Percentiles rank a stretch among this genome's conserved stretches.
phyloP scores from a whole-genome alignment of 1,284 basidiomycete species.

The Malassezia restricta region DNA sequence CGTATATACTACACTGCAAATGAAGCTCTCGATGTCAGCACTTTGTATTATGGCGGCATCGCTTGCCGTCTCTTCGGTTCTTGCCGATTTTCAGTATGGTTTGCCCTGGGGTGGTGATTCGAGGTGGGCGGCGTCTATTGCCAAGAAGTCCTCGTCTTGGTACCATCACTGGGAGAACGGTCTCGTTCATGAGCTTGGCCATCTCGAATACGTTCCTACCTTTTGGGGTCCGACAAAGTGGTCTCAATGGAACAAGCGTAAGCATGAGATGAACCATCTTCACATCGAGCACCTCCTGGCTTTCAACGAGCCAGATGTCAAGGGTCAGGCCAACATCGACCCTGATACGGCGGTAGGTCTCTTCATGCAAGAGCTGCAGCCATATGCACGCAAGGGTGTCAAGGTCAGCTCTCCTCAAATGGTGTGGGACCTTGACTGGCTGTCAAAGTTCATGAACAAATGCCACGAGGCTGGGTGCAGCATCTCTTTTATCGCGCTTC shows the following conservation, averaged over 20 bases:
- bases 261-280: constrained; percentile 19
- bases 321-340: constrained; percentile 24
- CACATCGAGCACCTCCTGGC: constrained; percentile 25
- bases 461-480: constrained; percentile 28
- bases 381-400: constrained; percentile 30
- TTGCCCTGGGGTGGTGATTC: constrained; percentile 36
- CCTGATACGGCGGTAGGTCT: constrained; percentile 26
- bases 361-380: constrained; percentile 34
- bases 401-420: constrained; percentile 36
- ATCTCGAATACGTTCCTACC: constrained; percentile 37
- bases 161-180: constrained; percentile 44
- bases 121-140: constrained; percentile 24
- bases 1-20: background rate
- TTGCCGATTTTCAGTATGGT: constrained; percentile 19
- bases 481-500: constrained; percentile 35
- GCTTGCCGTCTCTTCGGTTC: constrained; percentile 11
- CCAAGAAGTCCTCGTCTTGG: constrained; percentile 29
- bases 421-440: constrained; percentile 39
- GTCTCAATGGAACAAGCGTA: constrained; percentile 26
- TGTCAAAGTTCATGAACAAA: constrained; percentile 27
- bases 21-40: constrained; percentile 20
- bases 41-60: constrained; percentile 11
- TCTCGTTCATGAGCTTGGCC: constrained; percentile 17
- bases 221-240: constrained; percentile 34
- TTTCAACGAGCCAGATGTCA: constrained; percentile 39